Evolutionary conservation across 2,329 filamentous ascomycete genomes (phyloP).

Genomic region (Exserohilum rostratum): DNA sequence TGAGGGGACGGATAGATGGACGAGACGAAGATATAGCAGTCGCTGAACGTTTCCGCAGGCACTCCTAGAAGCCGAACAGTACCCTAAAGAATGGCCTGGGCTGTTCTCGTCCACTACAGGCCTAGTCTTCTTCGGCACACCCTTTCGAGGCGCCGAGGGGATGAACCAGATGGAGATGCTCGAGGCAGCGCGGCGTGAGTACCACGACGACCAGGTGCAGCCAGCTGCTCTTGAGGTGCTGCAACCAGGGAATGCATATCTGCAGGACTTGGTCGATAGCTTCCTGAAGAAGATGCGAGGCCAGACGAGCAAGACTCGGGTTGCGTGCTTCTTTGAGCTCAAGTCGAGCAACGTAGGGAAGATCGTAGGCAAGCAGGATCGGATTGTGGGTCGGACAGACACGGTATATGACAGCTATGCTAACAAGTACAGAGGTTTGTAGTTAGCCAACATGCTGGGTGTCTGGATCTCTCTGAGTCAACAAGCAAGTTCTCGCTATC

Average conservation of each 20-base stretch:
- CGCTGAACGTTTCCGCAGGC: conserved; percentile 14
- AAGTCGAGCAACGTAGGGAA: conserved; percentile 33
- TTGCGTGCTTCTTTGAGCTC: conserved; percentile 33
- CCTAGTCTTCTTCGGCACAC: conserved; percentile 33
- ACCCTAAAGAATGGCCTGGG: conserved; percentile 24
- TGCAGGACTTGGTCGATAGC: conserved; percentile 29
- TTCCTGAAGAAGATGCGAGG: conserved; percentile 22
- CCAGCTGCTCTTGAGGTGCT: conserved; percentile 25
- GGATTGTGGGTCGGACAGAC: conserved; percentile 20
- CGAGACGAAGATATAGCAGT: not conserved
- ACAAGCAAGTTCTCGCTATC: conserved; percentile 27
- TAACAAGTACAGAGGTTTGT: conserved; percentile 21
- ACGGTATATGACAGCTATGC: not conserved
- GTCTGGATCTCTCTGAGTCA: conserved; percentile 25
- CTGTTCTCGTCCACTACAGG: conserved; percentile 29
- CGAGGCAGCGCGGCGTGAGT: conserved; percentile 27
- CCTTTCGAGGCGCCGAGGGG: conserved; percentile 33
- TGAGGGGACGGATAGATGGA: conserved; percentile 9
- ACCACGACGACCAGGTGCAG: conserved; percentile 25
- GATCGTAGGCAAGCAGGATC: conserved; percentile 30
- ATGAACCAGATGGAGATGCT: conserved; percentile 35
- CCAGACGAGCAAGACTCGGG: conserved; percentile 22
- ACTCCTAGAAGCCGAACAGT: conserved; percentile 21
- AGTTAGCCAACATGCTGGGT: conserved; percentile 28
- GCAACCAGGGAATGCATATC: conserved; percentile 28